Evolutionary conservation across 1,139 yeast species (phyloP).

Genomic region (Pneumocystis canis): DNA sequence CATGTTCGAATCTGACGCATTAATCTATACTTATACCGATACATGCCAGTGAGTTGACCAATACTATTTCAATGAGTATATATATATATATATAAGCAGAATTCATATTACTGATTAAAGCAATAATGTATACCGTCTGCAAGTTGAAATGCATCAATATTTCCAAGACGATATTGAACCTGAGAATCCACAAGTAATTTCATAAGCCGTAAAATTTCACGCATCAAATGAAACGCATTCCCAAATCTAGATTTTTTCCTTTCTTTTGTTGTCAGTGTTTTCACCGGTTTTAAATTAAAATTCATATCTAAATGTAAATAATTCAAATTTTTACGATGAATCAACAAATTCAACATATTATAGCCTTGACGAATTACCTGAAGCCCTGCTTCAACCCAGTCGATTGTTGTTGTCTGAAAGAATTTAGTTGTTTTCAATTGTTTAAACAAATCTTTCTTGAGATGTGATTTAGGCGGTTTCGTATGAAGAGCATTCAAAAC

Average conservation of each 20-base stretch:
- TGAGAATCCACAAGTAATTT: slow-evolving; percentile 87
- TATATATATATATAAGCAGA: slow-evolving; percentile 4
- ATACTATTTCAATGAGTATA: slow-evolving; percentile 22
- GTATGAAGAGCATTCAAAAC: slow-evolving; percentile 60
- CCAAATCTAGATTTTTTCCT: slow-evolving; percentile 93
- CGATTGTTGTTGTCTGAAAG: slow-evolving; percentile 81
- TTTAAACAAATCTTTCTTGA: slow-evolving; percentile 47
- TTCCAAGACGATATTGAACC: slow-evolving; percentile 78
- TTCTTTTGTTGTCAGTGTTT: slow-evolving; percentile 90
- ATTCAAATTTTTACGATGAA: slow-evolving; percentile 83
- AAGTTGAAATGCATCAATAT: slow-evolving; percentile 80
- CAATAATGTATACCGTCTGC: slow-evolving; percentile 91
- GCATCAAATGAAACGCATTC: slow-evolving; percentile 81
- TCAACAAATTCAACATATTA: slow-evolving; percentile 77
- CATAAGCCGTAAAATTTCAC: slow-evolving; percentile 70
- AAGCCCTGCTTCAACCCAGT: slow-evolving; percentile 97
- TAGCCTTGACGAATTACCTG: slow-evolving; percentile 89
- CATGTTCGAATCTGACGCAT: slow-evolving; percentile 98
- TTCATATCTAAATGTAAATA: slow-evolving; percentile 89
- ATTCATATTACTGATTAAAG: slow-evolving; percentile 42
- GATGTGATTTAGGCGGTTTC: slow-evolving; percentile 29
- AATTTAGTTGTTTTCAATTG: slow-evolving; percentile 64
- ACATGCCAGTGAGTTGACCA: slow-evolving; percentile 92
- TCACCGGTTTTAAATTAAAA: slow-evolving; percentile 89
- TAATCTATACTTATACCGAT: slow-evolving; percentile 88